Percentiles rank a stretch among this genome's conserved stretches.
These are phyloP conservation scores for Wickerhamiella cacticola DNA, from an alignment of 805 yeast genomes.

Conservation along the genomic window DNA sequence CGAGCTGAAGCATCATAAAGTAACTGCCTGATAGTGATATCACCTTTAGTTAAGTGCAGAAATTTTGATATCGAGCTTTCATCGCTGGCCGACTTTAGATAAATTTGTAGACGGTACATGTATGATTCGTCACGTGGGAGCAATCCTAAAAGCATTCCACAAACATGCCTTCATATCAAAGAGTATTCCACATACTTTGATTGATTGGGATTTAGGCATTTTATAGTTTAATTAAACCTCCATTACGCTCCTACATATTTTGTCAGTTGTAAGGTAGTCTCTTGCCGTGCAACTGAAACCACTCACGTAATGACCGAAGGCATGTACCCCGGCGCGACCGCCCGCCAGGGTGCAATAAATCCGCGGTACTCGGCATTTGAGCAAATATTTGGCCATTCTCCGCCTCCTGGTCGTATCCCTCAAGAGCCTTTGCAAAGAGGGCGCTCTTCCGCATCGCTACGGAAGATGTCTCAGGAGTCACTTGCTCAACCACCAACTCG, in stretches of 20 bases:
- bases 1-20: not conserved
- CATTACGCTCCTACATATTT: not conserved
- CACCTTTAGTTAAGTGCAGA: not conserved
- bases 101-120: conserved; percentile 6
- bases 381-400: conserved; percentile 29
- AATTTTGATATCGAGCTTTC: not conserved
- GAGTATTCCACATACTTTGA: too few relatives aligned
- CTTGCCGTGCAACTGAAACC: not conserved
- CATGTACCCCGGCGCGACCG: conserved; percentile 9
- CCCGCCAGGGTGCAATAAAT: conserved; percentile 2
- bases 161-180: too few relatives aligned
- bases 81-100: not conserved
- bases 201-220: not conserved
- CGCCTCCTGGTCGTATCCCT: conserved; percentile 28
- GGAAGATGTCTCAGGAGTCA: not conserved
- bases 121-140: conserved; percentile 7
- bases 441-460: conserved; percentile 8
- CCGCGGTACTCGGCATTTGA: conserved; percentile 25
- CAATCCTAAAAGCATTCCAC: too few relatives aligned
- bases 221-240: not conserved
- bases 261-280: not conserved
- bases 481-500: conserved; percentile 4
- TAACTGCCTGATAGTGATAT: not conserved
- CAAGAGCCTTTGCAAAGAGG: conserved; percentile 3
- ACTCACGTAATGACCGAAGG: conserved; percentile 14